Evolutionary conservation across 129 eudicot species (phyloP).

Genomic region (Chrysanthemum seticuspe): DNA sequence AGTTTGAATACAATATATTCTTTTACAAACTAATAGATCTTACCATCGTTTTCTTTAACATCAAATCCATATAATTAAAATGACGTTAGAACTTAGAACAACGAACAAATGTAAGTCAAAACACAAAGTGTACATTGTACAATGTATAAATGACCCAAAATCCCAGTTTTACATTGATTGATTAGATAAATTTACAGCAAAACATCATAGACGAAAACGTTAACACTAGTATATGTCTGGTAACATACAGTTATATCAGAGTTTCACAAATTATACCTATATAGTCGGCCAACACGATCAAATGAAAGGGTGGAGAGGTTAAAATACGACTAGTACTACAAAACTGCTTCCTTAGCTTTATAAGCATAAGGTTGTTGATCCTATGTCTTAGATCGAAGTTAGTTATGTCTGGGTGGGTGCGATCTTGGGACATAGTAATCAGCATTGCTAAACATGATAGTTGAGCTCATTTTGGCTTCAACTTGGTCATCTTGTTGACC

Average conservation of each 20-base stretch:
- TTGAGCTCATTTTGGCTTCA: constrained; percentile 33
- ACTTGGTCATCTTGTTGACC: constrained; percentile 20
- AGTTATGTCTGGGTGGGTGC: constrained; percentile 72
- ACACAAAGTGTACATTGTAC: no score
- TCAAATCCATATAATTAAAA: neutral
- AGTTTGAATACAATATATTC: no score
- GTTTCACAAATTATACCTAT: constrained; percentile 16
- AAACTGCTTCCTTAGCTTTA: constrained; percentile 28
- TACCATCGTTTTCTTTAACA: no score
- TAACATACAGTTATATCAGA: constrained; percentile 32
- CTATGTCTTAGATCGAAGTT: constrained; percentile 19
- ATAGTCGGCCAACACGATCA: neutral
- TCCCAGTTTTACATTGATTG: neutral
- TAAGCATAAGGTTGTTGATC: constrained; percentile 1
- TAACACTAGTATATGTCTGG: constrained; percentile 13
- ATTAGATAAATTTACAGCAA: neutral
- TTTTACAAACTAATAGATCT: no score
- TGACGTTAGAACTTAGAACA: neutral
- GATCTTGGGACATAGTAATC: constrained; percentile 61
- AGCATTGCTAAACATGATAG: constrained; percentile 50
- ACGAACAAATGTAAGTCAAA: neutral
- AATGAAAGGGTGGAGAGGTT: constrained; percentile 13
- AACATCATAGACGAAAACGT: neutral
- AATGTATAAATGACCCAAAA: neutral
- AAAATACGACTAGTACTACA: constrained; percentile 28